Base-by-base conservation (phyloP, 163 green algal species). In the Dunaliella salina region DNA sequence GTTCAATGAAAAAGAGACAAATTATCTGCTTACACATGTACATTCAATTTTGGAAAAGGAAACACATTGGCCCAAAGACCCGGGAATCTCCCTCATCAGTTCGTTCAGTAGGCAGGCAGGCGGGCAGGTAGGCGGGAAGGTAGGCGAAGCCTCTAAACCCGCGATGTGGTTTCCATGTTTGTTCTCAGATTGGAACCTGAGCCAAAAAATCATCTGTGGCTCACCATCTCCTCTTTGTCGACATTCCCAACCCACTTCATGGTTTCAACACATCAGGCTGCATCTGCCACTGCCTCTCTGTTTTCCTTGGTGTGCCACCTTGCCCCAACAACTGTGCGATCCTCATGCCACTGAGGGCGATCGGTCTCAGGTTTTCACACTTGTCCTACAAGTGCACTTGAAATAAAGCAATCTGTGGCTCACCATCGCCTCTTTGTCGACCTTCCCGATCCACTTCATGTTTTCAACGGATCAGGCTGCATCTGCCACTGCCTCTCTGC, bases 281-380 rank as follows among this genome's bases (percentile, higher is more conserved):
- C 63, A 75, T 29, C 4, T 75, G 24, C 24, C 63, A 26, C 40
- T 50, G 3, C 40, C 40, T 75, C 63, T 75, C 63, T 75, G 63
- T 75, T 75, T 12, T 75, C 63, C 20, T 75, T 75, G 63, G 1
- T 75, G 40, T 50, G 40, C 40, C 40, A 50, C 40, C 8, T 75
- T 75, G 22, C 11, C 24, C 24, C 63, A 75, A 5, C 63, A 8
- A 29, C 11, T 75, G 40, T 75, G 63, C 1, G 63, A 29, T 12
- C 24, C 63, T 30, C 80, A 83, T 83, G 18, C 80, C 80, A 63
- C 80, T 83, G 33, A 83, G 29, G 81, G 34, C 24, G 81, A 25
- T n/a, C 5, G 40, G 81, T 45, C 45, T 40, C 26, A 33, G 26
- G 45, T n/a, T n/a, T n/a, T n/a, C n/a, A n/a, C n/a, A n/a, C n/a